Evolutionary conservation across 1,284 basidiomycete genomes (phyloP), one percentile per base, ranked within the genome.

Genomic region (Naganishia liquefaciens): DNA sequence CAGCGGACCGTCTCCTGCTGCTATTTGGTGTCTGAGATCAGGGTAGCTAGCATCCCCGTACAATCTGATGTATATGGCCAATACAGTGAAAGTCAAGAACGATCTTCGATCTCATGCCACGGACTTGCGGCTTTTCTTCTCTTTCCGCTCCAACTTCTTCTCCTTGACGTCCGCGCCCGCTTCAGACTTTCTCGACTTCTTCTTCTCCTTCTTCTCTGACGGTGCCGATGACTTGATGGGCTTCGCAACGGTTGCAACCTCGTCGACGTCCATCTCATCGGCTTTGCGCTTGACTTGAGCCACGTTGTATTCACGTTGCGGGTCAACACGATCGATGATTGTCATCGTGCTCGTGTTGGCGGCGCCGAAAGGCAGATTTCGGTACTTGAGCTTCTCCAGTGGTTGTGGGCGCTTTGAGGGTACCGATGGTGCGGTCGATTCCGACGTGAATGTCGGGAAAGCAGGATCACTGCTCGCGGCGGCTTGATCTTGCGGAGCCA

Each of bases 341-440:
- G 47, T n/a, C n/a, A 49, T 52, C 10, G 60, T 62, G 11, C 37
- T 39, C 42, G 25, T 62, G 21, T 62, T 57, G 5, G 42, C 47
- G 17, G 60, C 60, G n/a, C 61, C 61, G 39, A 63, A 65, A n/a
- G 67, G 63, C 23, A 65, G 39, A 49, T 65, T 65, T 40, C 67
- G 64, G 51, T 60, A 64, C 39, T 65, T 68, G 5, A 65, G 55
- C 39, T 62, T 62, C 11, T 58, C 64, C 3, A 58, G 51, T 10
- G 60, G 67, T 23, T 62, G 63, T 13, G 63, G 50, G 19, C 63
- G 54, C 25, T 64, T 64, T 33, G 21, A 13, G 42, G 30, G 30
- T 28, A 23, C 11, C 10, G 40, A 25, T 43, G 49, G 3, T 39
- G 21, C 39, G 21, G 46, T 23, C 10, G 13, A 7, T 2, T 37